phyloP scores from a whole-genome alignment of 805 yeast genomes.

The Pichia rugopelliculosa region DNA sequence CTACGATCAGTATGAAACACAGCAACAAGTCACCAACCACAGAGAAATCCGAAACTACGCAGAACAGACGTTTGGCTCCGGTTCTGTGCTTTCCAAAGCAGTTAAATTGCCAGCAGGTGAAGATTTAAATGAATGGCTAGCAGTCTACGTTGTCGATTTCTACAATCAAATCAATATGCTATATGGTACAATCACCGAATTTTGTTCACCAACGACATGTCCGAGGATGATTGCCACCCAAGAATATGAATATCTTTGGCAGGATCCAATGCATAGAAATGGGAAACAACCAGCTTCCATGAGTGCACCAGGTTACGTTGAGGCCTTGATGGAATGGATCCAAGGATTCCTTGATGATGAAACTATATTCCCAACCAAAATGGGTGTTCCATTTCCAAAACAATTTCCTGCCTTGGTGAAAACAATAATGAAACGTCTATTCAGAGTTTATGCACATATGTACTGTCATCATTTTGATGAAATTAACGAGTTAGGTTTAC shows the following conservation, averaged over 20 bases:
- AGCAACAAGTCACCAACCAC: conserved; percentile 33
- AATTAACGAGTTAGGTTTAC: conserved; percentile 84
- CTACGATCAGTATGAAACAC: conserved; percentile 9
- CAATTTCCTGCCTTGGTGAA: conserved; percentile 72
- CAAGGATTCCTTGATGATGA: conserved; percentile 91
- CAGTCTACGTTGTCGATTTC: conserved; percentile 96
- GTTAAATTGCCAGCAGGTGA: conserved; percentile 92
- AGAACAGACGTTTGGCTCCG: conserved; percentile 91
- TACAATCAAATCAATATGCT: conserved; percentile 95
- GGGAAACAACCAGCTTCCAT: conserved; percentile 72
- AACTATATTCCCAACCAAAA: conserved; percentile 78
- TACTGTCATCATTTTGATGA: conserved; percentile 98
- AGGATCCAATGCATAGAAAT: conserved; percentile 53
- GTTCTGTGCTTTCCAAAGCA: conserved; percentile 84
- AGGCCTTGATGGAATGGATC: conserved; percentile 89
- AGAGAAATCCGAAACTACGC: conserved; percentile 81
- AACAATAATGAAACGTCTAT: conserved; percentile 84
- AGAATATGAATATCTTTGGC: conserved; percentile 97
- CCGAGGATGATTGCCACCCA: conserved; percentile 98
- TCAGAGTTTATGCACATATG: conserved; percentile 93
- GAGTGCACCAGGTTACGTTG: conserved; percentile 93
- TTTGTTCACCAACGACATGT: conserved; percentile 91
- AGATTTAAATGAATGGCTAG: conserved; percentile 88
- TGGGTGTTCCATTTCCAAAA: conserved; percentile 87
- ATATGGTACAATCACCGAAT: conserved; percentile 91